phyloP scores from a whole-genome alignment of 148 eudicot species.

The Mesembryanthemum crystallinum region DNA sequence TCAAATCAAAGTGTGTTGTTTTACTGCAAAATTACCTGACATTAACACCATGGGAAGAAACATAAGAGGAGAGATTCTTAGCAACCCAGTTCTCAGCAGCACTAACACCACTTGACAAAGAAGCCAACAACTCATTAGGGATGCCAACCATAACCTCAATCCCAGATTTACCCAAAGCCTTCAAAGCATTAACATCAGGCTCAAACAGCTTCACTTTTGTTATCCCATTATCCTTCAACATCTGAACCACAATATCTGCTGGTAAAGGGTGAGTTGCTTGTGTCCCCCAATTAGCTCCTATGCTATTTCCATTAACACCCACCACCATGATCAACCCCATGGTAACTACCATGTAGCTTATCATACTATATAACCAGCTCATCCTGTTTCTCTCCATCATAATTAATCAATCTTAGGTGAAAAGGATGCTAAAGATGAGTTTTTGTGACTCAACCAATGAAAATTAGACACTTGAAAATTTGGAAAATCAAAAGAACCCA shows the following conservation, averaged over 20 bases:
- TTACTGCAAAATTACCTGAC: conserved; percentile 36
- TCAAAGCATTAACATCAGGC: conserved; percentile 48
- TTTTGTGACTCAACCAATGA: conserved; percentile 4
- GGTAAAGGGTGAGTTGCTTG: conserved; percentile 62
- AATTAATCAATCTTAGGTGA: too few relatives aligned
- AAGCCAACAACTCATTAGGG: conserved; percentile 66
- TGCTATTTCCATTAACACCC: conserved; percentile 36
- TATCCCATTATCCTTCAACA: conserved; percentile 67
- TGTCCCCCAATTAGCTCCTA: conserved; percentile 85
- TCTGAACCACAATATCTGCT: conserved; percentile 45
- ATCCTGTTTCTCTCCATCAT: too few relatives aligned
- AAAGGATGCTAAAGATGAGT: neutral
- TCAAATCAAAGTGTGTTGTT: neutral
- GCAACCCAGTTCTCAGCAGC: conserved; percentile 83
- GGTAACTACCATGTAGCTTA: conserved; percentile 13
- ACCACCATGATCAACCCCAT: conserved; percentile 22
- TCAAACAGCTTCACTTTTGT: conserved; percentile 77
- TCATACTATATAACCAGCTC: conserved; percentile 13
- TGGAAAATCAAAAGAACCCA: neutral
- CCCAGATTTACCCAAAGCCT: conserved; percentile 59
- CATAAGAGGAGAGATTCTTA: conserved; percentile 58
- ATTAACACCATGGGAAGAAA: conserved; percentile 57
- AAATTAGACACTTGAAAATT: neutral
- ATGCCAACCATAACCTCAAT: conserved; percentile 84
- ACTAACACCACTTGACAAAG: conserved; percentile 42